Conservation (phyloP, 352 stramenopile species). For the Globisporangium iwayamae region DNA sequence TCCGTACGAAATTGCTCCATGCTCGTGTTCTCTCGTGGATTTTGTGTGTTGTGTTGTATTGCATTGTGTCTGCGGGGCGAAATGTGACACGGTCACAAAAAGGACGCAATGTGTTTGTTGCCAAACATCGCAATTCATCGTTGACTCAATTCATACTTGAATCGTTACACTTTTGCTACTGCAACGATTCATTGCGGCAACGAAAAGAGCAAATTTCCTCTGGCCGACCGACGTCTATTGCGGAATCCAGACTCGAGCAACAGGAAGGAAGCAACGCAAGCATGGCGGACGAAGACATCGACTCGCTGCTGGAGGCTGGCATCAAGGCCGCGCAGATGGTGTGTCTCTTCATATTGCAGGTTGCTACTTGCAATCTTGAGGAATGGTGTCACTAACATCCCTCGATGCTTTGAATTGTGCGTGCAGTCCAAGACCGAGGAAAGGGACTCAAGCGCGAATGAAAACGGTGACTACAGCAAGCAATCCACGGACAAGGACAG, state of each 20-base stretch:
- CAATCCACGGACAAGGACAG: not conserved
- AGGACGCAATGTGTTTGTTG: not conserved
- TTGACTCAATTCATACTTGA: conserved; percentile 10
- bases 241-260: not conserved
- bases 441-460: not conserved
- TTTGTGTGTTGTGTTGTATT: not conserved
- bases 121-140: conserved; percentile 8
- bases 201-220: conserved; percentile 3
- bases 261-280: not conserved
- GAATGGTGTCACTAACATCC: not conserved
- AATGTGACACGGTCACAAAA: conserved; percentile 5
- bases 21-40: conserved; percentile 8
- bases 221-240: not conserved
- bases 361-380: not conserved
- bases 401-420: not conserved
- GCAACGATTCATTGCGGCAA: conserved; percentile 1
- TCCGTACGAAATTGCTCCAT: conserved; percentile 66
- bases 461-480: conserved; percentile 9
- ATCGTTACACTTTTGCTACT: not conserved
- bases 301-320: conserved; percentile 75
- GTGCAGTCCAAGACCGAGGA: conserved; percentile 6
- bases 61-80: not conserved
- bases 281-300: conserved; percentile 79
- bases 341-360: conserved; percentile 17
- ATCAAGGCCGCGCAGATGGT: conserved; percentile 58